Evolutionary conservation across 495 filamentous ascomycete species (phyloP).

Genomic region (Penicillium crystallinum): DNA sequence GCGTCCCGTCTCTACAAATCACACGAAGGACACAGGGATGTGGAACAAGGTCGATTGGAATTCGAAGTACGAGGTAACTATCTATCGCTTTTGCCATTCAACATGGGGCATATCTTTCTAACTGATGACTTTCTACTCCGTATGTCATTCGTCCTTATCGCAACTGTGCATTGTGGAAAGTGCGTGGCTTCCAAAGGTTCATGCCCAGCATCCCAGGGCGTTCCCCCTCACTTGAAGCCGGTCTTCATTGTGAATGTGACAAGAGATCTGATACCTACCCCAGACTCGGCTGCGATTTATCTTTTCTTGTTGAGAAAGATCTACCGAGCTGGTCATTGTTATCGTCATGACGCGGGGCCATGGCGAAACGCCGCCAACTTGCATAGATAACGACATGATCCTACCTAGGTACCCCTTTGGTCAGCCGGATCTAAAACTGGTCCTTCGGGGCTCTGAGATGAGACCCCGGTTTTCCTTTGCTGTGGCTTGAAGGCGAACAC

Average conservation of each 20-base stretch:
- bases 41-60: no score
- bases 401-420: not conserved
- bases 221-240: not conserved
- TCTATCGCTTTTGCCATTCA: no score
- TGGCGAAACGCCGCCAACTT: not conserved
- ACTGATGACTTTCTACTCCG: no score
- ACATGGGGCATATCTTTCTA: no score
- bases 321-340: not conserved
- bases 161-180: not conserved
- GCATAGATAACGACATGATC: conserved; percentile 15
- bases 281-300: not conserved
- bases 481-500: not conserved
- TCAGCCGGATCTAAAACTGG: not conserved
- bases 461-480: not conserved
- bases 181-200: not conserved
- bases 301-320: not conserved
- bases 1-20: no score
- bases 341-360: conserved; percentile 8
- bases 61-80: no score
- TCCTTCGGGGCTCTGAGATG: not conserved
- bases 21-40: no score
- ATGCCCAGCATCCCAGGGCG: not conserved
- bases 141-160: not conserved
- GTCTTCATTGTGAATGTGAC: not conserved
- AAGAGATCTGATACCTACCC: not conserved